Percentiles rank a stretch among this genome's conserved stretches.
Evolutionary conservation across 129 eudicot genomes (phyloP).

Genomic region (Tagetes erecta): DNA sequence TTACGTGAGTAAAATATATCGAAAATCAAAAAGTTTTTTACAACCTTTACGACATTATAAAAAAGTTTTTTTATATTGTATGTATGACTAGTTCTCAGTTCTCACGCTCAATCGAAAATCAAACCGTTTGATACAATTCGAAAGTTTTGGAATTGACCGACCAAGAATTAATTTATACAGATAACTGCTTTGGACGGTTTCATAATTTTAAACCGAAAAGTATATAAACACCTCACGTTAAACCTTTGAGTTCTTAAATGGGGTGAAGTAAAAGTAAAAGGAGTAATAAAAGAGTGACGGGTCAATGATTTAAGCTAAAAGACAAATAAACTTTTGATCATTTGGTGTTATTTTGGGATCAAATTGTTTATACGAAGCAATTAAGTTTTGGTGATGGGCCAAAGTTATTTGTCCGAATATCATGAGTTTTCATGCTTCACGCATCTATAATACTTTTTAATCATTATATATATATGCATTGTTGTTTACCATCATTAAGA

Average conservation of each 20-base stretch:
- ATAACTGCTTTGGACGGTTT: no score
- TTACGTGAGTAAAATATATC: no score
- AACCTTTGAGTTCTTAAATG: not conserved
- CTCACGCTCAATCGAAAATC: no score
- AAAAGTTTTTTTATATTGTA: no score
- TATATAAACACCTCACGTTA: not conserved
- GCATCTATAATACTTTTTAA: not conserved
- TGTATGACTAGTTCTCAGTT: no score
- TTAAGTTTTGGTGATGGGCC: slow-evolving; percentile 1
- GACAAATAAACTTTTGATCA: slow-evolving; percentile 9
- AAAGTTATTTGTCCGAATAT: slow-evolving; percentile 9
- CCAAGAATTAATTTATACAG: no score
- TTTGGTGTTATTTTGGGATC: slow-evolving; percentile 14
- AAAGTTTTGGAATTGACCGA: no score
- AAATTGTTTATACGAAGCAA: slow-evolving; percentile 17
- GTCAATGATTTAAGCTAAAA: not conserved
- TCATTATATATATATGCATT: not conserved
- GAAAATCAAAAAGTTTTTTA: no score
- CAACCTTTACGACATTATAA: no score
- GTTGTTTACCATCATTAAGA: not conserved
- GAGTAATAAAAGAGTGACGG: not conserved
- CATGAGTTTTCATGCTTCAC: slow-evolving; percentile 21
- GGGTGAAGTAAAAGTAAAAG: not conserved
- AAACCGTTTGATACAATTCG: no score
- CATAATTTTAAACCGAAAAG: no score